phyloP scores from a whole-genome alignment of 208 protist species.

The Wallacemonas sp. region DNA sequence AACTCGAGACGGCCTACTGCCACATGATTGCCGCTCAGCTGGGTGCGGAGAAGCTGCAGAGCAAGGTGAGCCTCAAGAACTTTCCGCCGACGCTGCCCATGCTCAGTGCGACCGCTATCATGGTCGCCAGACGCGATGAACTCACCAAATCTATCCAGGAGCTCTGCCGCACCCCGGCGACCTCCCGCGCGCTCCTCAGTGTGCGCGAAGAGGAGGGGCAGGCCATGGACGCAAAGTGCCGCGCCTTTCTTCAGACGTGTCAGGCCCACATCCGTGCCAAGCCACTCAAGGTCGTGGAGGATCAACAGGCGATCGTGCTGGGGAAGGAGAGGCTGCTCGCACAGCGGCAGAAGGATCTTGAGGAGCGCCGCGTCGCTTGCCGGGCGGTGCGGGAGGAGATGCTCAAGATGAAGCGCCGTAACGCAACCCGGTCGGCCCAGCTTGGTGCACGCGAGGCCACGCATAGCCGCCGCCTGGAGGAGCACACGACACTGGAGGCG shows the following conservation, averaged over 20 bases:
- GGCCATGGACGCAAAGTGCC: slow-evolving; percentile 23
- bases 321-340: slow-evolving; percentile 45
- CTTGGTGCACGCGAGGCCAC: slow-evolving; percentile 39
- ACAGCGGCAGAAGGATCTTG: slow-evolving; percentile 44
- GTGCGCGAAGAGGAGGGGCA: slow-evolving; percentile 24
- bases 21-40: slow-evolving; percentile 23
- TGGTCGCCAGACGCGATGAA: slow-evolving; percentile 41
- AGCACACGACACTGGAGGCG: slow-evolving; percentile 53
- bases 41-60: slow-evolving; percentile 18
- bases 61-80: slow-evolving; percentile 11
- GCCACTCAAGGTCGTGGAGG: slow-evolving; percentile 39
- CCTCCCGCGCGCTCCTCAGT: slow-evolving; percentile 25
- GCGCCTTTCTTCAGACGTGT: slow-evolving; percentile 33
- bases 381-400: slow-evolving; percentile 41
- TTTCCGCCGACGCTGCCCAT: slow-evolving; percentile 47
- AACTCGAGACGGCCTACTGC: slow-evolving; percentile 37
- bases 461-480: slow-evolving; percentile 37
- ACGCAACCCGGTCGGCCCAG: slow-evolving; percentile 24
- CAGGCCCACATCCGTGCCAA: background rate
- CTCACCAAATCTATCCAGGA: slow-evolving; percentile 23
- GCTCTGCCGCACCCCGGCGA: slow-evolving; percentile 8
- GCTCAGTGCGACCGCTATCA: slow-evolving; percentile 20
- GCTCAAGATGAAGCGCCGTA: slow-evolving; percentile 29
- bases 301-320: slow-evolving; percentile 45
- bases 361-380: slow-evolving; percentile 41